Evolutionary conservation across 352 stramenopile species (phyloP).

Genomic region (Globisporangium spinosum): DNA sequence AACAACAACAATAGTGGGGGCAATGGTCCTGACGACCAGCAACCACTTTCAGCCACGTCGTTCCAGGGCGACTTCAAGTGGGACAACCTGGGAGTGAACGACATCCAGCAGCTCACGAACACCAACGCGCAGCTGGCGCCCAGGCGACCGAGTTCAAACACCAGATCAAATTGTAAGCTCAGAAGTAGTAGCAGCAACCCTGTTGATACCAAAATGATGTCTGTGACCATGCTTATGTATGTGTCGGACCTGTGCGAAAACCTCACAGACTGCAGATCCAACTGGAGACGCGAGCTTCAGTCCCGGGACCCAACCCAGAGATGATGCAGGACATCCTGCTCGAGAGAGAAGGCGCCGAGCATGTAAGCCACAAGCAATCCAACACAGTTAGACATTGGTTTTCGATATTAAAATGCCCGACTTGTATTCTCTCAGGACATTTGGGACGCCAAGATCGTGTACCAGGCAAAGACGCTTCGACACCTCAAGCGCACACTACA

Average conservation of each 20-base stretch:
- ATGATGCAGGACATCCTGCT: conserved; percentile 58
- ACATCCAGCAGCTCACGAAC: conserved; percentile 69
- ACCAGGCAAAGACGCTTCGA: conserved; percentile 67
- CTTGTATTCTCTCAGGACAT: conserved; percentile 41
- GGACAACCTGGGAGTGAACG: conserved; percentile 29
- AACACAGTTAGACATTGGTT: neutral
- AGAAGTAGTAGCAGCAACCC: neutral
- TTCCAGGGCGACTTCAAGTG: conserved; percentile 42
- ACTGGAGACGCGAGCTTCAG: conserved; percentile 55
- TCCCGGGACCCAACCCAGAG: conserved; percentile 53
- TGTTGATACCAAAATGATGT: neutral
- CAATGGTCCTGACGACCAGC: neutral
- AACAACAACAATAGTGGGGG: conserved; percentile 7
- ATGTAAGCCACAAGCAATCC: conserved; percentile 29
- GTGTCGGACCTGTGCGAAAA: neutral
- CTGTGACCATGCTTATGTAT: neutral
- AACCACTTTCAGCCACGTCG: neutral
- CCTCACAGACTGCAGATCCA: conserved; percentile 57
- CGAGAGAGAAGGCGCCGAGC: conserved; percentile 51
- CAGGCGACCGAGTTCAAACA: conserved; percentile 48
- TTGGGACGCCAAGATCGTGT: conserved; percentile 73
- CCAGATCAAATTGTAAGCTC: conserved; percentile 53
- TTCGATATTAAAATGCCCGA: neutral
- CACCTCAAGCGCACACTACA: conserved; percentile 55
- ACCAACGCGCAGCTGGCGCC: conserved; percentile 39